Base-by-base conservation (phyloP, 1,284 basidiomycete genomes). In the Calocybe gambosa region DNA sequence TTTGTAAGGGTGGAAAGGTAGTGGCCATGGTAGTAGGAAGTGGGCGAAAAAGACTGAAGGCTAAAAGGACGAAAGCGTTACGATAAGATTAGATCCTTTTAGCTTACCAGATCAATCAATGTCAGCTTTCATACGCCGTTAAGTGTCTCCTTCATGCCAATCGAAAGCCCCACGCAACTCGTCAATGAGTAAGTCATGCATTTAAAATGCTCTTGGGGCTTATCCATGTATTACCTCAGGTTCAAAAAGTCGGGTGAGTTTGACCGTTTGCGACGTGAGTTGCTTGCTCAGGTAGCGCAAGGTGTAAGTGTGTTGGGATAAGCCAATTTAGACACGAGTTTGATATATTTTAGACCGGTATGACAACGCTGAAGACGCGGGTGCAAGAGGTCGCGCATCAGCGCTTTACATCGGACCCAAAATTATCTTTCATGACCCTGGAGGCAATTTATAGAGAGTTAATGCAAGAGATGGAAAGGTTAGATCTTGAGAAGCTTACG, bases 161-260 rank as follows among this genome's bases (percentile, higher is more conserved):
- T 78, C 61, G 66, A 69, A 48, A 78, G 67, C 53, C 80, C 82
- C 7, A 65, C 66, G 26, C 68, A 80, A 48, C 71, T 85, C 19
- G 73, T 83, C 6, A 74, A 78, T 51, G 81, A 80, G 82, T 82
- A 55, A 58, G 70, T n/a, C 8, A 26, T 20, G 18, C 25, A 41
- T 39, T 21, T 2, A 16, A 7, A 20, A 0, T 15, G 18, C 29
- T 37, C 21, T 31, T 18, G 13, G 20, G 37, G 21, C 42, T 45
- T 26, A 45, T 36, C 3, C 6, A 34, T 16, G 35, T n/a, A 18
- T 42, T 47, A 39, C 5, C 10, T 9, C 58, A 88, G 85, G 55
- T 88, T 86, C 70, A 87, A 88, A 62, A 82, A 82, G 57, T 85
- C 83, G 5, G 86, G 85, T 21, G 83, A 88, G 65, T 88, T 86